A percentile compares a stretch with the other conserved stretches of the same genome.
Conservation (phyloP, 805 yeast genomes). For the Metschnikowia proteae region DNA sequence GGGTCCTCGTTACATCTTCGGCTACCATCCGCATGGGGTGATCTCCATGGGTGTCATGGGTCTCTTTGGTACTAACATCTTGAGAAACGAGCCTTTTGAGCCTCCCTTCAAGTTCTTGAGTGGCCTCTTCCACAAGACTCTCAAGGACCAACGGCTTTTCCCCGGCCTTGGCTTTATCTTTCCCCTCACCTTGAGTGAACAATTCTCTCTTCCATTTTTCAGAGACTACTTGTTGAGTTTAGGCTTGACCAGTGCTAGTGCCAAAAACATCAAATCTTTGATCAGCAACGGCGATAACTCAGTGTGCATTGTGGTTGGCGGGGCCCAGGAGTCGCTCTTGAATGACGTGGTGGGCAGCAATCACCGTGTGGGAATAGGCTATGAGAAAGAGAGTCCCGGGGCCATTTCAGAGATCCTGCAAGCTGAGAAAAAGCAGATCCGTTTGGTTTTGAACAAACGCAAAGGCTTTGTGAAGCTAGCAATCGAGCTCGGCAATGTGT, state of each 20-base stretch:
- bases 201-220: constrained; percentile 79
- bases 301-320: constrained; percentile 89
- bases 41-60: constrained; percentile 91
- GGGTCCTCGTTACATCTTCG: constrained; percentile 81
- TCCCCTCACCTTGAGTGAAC: constrained; percentile 75
- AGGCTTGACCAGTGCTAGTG: constrained; percentile 84
- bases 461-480: constrained; percentile 91
- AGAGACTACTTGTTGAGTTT: constrained; percentile 78
- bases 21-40: constrained; percentile 96
- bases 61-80: constrained; percentile 59
- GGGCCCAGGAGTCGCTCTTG: constrained; percentile 85
- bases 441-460: constrained; percentile 69
- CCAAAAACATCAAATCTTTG: constrained; percentile 62
- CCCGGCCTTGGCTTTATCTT: constrained; percentile 80
- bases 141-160: constrained; percentile 59
- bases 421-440: constrained; percentile 44
- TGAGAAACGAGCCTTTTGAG: constrained; percentile 41
- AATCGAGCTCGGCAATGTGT: constrained; percentile 68
- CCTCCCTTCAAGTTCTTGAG: constrained; percentile 33
- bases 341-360: constrained; percentile 35
- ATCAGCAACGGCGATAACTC: constrained; percentile 63
- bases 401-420: constrained; percentile 25
- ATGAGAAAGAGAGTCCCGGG: constrained; percentile 9
- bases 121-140: constrained; percentile 57
- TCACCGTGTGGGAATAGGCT: constrained; percentile 36